These are phyloP conservation scores for Rhododendron molle DNA, from an alignment of 148 eudicot species.

Conservation along the genomic window DNA sequence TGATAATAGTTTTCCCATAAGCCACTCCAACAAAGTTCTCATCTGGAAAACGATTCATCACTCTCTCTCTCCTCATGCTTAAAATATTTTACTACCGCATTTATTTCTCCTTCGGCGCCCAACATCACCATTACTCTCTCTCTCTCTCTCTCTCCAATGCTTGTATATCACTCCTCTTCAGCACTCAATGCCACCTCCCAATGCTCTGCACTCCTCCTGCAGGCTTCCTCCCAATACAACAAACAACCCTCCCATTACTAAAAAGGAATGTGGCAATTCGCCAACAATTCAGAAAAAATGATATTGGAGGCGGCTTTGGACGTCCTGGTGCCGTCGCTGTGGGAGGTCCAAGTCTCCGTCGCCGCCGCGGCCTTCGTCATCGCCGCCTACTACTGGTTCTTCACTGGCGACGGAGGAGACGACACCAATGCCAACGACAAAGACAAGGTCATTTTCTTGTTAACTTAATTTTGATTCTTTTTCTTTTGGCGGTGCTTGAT, in stretches of 20 bases:
- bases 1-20: not conserved
- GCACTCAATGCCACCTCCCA: not conserved
- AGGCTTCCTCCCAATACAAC: not conserved
- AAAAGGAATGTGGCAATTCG: not conserved
- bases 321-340: slow-evolving; percentile 41
- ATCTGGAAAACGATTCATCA: not conserved
- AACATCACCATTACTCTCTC: not conserved
- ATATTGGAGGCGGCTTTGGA: slow-evolving; percentile 26
- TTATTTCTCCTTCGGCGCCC: slow-evolving; percentile 4
- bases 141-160: not conserved
- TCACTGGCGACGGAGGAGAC: slow-evolving; percentile 8
- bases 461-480: not conserved
- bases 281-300: slow-evolving; percentile 15
- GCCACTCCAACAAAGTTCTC: not conserved
- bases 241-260: not conserved
- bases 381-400: slow-evolving; percentile 42
- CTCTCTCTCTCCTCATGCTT: not conserved
- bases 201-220: not conserved
- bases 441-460: slow-evolving; percentile 29
- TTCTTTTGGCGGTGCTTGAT: not conserved
- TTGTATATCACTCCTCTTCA: not conserved
- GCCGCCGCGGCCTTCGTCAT: slow-evolving; percentile 40
- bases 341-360: slow-evolving; percentile 53
- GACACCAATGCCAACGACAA: slow-evolving; percentile 24
- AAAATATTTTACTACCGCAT: not conserved